phyloP scores from a whole-genome alignment of 176 grass and related monocot species.

The Hsuehochloa calcarea region DNA sequence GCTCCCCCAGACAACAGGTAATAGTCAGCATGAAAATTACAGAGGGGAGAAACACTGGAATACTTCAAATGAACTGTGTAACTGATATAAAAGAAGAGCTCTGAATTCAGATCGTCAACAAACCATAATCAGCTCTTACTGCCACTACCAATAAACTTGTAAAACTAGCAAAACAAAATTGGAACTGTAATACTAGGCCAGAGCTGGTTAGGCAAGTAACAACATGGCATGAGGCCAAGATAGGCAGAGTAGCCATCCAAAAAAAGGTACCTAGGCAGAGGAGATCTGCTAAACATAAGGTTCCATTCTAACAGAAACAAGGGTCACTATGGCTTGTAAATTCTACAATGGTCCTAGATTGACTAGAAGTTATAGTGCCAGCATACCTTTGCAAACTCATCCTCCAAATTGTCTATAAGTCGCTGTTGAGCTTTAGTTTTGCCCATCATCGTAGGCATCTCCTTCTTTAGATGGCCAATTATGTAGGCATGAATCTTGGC shows the following conservation, averaged over 20 bases:
- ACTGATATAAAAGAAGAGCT: not conserved
- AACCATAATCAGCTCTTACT: not conserved
- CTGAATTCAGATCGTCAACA: not conserved
- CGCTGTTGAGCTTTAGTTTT: slow-evolving; percentile 89
- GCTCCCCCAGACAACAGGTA: slow-evolving; percentile 9
- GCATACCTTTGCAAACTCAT: slow-evolving; percentile 81
- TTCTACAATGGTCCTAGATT: not conserved
- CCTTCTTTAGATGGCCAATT: slow-evolving; percentile 85
- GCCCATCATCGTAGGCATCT: slow-evolving; percentile 94
- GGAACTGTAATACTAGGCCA: not conserved
- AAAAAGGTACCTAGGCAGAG: not conserved
- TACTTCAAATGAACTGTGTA: slow-evolving; percentile 8
- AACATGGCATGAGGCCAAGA: not conserved
- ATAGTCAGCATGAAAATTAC: slow-evolving; percentile 3
- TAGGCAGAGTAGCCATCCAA: not conserved
- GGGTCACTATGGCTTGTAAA: not conserved
- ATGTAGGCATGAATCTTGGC: slow-evolving; percentile 95
- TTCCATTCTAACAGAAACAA: slow-evolving; percentile 1
- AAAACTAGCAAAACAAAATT: not conserved
- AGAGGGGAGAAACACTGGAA: not conserved
- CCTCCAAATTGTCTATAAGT: slow-evolving; percentile 80
- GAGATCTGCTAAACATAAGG: not conserved
- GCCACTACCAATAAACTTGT: not conserved
- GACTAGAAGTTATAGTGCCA: not conserved
- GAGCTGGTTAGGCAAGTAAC: not conserved